Evolutionary conservation across 1,139 yeast species (phyloP), one percentile per base, ranked within the genome.

Genomic region (Hansenula lynferdii): DNA sequence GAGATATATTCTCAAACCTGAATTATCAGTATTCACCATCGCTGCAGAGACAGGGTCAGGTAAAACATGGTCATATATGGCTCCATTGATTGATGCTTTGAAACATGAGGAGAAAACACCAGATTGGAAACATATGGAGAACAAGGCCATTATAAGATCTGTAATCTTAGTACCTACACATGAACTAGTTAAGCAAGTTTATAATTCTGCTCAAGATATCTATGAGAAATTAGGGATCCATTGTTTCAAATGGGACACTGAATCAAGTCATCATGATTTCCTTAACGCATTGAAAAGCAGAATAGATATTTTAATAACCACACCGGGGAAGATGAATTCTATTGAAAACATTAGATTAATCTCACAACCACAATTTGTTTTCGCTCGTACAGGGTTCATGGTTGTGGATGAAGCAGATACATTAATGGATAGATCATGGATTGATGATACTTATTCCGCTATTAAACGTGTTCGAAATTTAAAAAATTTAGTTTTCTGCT

Each of bases 41-140:
- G 97, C 97, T 2, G 96, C 97, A 3, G 97, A 92, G 57, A 92
- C 98, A 0, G 98, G 97, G 0, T 83, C 95, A 0, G 97, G 98
- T 8, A 92, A 92, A 58, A 92, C 98, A 0, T 78, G 96, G 79
- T 89, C 97, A 0, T 92, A 90, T 56, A 59, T 90, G 43, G 77
- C 85, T 0, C 89, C 96, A 0, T 49, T 90, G 28, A 51, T 90
- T 37, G 83, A 87, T 38, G 77, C 75, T 47, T 64, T 86, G 51
- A 77, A 73, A 49, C 80, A 82, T 45, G 78, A 75, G 42, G 75
- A 75, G 41, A 22, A 11, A 7, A 19, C 51, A 43, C 58, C 61
- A 35, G 50, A 51, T 14, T 69, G 70, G 65, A 61, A 61, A 50
- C 39, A 37, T 41, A 46, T 53, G 41, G 43, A 51, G 26, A 48